A percentile compares a stretch with the other conserved stretches of the same genome.
Conservation (phyloP, 1,284 basidiomycete species). For the Hortiboletus rubellus region DNA sequence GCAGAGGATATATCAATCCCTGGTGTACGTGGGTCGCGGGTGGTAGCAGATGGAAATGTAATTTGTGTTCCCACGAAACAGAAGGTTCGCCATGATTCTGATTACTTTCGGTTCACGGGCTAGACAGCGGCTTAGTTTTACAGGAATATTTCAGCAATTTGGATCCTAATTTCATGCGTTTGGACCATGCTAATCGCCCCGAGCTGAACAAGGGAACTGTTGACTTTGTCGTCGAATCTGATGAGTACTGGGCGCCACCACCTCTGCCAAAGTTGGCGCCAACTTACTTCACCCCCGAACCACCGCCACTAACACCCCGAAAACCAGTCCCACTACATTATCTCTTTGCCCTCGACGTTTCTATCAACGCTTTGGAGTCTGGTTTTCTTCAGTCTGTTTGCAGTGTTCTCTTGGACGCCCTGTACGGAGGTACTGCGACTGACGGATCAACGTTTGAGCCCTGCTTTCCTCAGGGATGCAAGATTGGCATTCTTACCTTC, state of each 20-base stretch:
- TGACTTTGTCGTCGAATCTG: conserved; percentile 80
- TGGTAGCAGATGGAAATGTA: conserved; percentile 90
- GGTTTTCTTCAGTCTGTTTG: conserved; percentile 79
- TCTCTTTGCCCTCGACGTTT: conserved; percentile 91
- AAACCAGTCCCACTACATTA: conserved; percentile 72
- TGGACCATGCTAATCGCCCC: conserved; percentile 82
- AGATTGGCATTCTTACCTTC: conserved; percentile 84
- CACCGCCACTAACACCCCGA: conserved; percentile 49
- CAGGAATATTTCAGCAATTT: conserved; percentile 87
- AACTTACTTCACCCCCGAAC: conserved; percentile 51
- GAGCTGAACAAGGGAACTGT: conserved; percentile 92
- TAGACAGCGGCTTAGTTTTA: conserved; percentile 51
- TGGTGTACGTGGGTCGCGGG: conserved; percentile 90
- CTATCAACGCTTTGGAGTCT: conserved; percentile 65
- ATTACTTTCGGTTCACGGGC: not conserved
- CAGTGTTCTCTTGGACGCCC: conserved; percentile 58
- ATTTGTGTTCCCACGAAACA: conserved; percentile 83
- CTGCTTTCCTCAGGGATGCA: conserved; percentile 54
- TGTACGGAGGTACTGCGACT: conserved; percentile 63
- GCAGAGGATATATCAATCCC: conserved; percentile 92
- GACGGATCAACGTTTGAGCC: conserved; percentile 45
- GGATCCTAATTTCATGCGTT: conserved; percentile 75
- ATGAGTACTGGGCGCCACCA: conserved; percentile 87
- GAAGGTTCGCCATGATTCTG: conserved; percentile 57
- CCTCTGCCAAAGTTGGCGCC: conserved; percentile 53